Conservation (phyloP, 257 asterid genomes). For the Fraxinus cuspidata region DNA sequence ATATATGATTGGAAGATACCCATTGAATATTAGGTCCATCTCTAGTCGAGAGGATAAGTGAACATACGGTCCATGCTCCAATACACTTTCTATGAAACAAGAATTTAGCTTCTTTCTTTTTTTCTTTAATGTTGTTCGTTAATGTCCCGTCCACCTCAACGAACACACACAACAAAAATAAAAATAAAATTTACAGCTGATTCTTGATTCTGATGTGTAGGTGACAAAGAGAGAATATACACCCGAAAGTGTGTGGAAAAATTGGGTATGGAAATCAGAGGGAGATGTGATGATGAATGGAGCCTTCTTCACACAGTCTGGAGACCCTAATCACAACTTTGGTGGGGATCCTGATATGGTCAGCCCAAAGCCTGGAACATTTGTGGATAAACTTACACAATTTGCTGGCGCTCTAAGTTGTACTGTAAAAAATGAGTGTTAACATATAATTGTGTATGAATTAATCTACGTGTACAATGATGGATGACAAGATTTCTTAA, state of each 20-base stretch:
- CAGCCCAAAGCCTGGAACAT: conserved; percentile 49
- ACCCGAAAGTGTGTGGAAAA: conserved; percentile 59
- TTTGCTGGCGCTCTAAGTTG: conserved; percentile 67
- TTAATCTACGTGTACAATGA: no score
- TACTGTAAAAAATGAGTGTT: background rate
- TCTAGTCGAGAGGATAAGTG: no score
- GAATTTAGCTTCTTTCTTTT: background rate
- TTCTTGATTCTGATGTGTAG: conserved; percentile 25
- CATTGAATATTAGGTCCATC: no score
- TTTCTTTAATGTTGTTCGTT: background rate
- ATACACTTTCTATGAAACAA: background rate
- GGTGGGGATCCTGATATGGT: conserved; percentile 30
- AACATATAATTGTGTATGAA: background rate
- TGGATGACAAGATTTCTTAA: no score
- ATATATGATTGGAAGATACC: no score
- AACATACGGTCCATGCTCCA: background rate
- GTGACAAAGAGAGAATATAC: conserved; percentile 76
- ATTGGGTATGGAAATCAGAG: conserved; percentile 82
- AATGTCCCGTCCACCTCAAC: background rate
- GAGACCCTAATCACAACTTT: conserved; percentile 49
- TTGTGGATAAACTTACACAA: conserved; percentile 36
- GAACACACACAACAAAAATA: no score
- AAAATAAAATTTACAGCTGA: background rate
- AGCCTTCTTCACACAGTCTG: conserved; percentile 76
- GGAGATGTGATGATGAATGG: conserved; percentile 70